Conservation (phyloP, 2,329 filamentous ascomycete genomes). For the Aspergillus glaucus region DNA sequence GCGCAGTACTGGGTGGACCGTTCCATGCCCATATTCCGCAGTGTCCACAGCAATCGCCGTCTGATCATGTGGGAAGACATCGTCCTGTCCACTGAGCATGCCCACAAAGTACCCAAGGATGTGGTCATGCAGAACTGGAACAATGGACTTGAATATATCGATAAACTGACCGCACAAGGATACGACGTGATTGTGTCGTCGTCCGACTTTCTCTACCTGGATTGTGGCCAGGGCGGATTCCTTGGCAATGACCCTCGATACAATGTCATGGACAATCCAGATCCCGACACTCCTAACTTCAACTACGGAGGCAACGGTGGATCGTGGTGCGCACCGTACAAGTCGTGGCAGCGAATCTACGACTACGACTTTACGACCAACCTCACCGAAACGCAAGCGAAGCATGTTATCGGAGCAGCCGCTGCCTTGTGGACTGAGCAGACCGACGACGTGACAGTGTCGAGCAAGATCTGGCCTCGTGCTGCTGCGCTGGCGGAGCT, state of each 20-base stretch:
- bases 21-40: slow-evolving; percentile 46
- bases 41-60: slow-evolving; percentile 39
- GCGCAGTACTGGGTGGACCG: slow-evolving; percentile 51
- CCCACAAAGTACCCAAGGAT: slow-evolving; percentile 44
- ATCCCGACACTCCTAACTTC: slow-evolving; percentile 42
- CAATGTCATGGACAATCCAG: slow-evolving; percentile 49
- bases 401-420: slow-evolving; percentile 47
- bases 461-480: slow-evolving; percentile 50
- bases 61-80: slow-evolving; percentile 56
- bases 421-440: slow-evolving; percentile 52
- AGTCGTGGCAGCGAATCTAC: slow-evolving; percentile 57
- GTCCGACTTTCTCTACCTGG: slow-evolving; percentile 51
- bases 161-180: slow-evolving; percentile 45
- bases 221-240: slow-evolving; percentile 51
- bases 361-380: slow-evolving; percentile 51
- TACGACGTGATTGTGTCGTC: slow-evolving; percentile 54
- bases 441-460: slow-evolving; percentile 48
- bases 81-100: slow-evolving; percentile 39
- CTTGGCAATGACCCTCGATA: slow-evolving; percentile 53
- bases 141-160: slow-evolving; percentile 46
- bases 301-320: slow-evolving; percentile 51
- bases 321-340: slow-evolving; percentile 55
- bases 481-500: slow-evolving; percentile 52
- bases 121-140: slow-evolving; percentile 53
- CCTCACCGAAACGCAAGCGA: slow-evolving; percentile 42